Evolutionary conservation across 805 yeast species (phyloP), one percentile per base, ranked within the genome.

Genomic region (Starmerella bacillaris): DNA sequence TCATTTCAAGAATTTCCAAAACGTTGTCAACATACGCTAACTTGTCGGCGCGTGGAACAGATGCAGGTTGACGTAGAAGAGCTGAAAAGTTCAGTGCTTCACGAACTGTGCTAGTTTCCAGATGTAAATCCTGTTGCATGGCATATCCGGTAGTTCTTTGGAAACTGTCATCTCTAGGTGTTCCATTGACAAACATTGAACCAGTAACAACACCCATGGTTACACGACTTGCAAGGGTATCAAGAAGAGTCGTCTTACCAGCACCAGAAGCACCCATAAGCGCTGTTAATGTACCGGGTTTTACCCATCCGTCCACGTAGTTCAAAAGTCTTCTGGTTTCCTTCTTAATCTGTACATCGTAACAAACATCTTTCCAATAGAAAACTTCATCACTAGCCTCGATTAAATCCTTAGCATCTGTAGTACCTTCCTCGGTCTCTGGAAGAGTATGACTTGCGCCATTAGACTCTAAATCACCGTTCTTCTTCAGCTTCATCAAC

Each of bases 191-290:
- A 52, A 74, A 57, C 64, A 71, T 65, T 47, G 74, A 77, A 47
- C 79, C 78, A 26, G 80, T 67, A 28, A 77, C 68, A 14, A 70
- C 72, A 56, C 86, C 89, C 52, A 68, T 61, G 29, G 72, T 67
- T 36, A 74, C 68, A 54, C 86, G 67, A 49, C 73, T 78, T 17
- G 82, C 73, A 40, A 78, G 63, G 45, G 74, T 73, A 54, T 77
- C 76, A 47, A 78, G 61, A 38, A 77, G 59, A 3, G 86, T 78
- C 18, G 89, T 77, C 50, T 77, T 77, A 60, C 89, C 89, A 31
- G 89, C 89, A 59, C 89, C 89, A 24, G 86, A 77, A 35, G 75
- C 78, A 49, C 89, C 89, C 84, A 77, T 76, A 39, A 77, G 61
- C 4, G 86, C 86, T 28, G 84, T 76, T 55, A 77, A 61, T 38